A percentile compares a stretch with the other conserved stretches of the same genome.
Conservation (phyloP, 148 eudicot species). For the Beta vulgaris region DNA sequence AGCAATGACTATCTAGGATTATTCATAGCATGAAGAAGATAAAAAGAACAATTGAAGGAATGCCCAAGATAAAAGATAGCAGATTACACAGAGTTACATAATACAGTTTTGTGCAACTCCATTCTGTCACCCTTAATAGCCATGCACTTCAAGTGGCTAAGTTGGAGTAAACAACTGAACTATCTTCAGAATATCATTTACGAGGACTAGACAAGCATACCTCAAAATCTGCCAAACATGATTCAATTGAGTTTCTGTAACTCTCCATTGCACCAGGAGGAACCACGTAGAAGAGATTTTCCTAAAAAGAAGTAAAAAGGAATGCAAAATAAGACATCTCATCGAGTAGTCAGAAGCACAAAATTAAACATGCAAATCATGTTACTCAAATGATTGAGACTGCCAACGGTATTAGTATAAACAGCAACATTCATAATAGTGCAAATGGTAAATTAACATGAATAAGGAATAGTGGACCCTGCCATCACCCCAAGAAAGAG, state of each 20-base stretch:
- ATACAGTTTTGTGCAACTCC: background rate
- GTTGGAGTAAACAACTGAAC: background rate
- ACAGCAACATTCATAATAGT: background rate
- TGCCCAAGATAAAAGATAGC: background rate
- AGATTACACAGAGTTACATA: background rate
- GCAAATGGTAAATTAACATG: background rate
- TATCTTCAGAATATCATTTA: background rate
- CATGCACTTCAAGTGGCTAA: background rate
- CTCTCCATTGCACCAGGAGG: slow-evolving; percentile 74
- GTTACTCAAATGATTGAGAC: background rate
- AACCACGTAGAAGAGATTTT: slow-evolving; percentile 67
- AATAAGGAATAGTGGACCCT: background rate
- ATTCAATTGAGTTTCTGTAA: slow-evolving; percentile 69
- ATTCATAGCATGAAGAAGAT: background rate
- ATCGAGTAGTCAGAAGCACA: background rate
- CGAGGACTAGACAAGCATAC: slow-evolving; percentile 31
- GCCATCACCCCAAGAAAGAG: background rate
- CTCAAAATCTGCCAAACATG: slow-evolving; percentile 55
- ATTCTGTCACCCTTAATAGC: background rate
- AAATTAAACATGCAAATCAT: background rate
- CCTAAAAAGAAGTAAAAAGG: slow-evolving; percentile 41
- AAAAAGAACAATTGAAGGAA: background rate
- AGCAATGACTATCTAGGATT: background rate
- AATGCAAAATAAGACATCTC: background rate
- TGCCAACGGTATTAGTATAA: background rate